These are phyloP conservation scores for Paecilomyces dactylethromorphus DNA, from an alignment of 2,329 filamentous ascomycete species.

Conservation along the genomic window DNA sequence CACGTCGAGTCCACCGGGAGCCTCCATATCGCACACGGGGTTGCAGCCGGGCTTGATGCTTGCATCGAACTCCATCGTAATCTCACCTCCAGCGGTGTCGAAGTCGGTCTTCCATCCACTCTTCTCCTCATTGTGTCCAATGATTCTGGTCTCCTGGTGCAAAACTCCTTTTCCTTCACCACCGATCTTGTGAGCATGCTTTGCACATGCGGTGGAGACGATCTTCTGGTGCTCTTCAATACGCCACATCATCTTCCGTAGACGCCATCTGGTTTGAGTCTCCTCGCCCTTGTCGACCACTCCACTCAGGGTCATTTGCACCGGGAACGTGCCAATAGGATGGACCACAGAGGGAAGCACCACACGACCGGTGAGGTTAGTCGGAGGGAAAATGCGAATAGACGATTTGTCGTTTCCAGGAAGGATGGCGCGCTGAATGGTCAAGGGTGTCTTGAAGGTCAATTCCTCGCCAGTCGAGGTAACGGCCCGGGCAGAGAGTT, in stretches of 20 bases:
- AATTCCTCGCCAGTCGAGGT: constrained; percentile 55
- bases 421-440: constrained; percentile 72
- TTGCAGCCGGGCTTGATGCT: constrained; percentile 55
- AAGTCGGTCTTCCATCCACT: constrained; percentile 85
- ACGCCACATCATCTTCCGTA: constrained; percentile 88
- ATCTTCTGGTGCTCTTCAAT: constrained; percentile 82
- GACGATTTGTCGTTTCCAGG: constrained; percentile 79
- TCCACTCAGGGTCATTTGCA: constrained; percentile 79
- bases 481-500: constrained; percentile 62
- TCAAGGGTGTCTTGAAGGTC: constrained; percentile 60
- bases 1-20: constrained; percentile 67
- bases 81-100: constrained; percentile 59
- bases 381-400: constrained; percentile 91
- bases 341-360: constrained; percentile 78
- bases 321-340: constrained; percentile 73
- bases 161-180: constrained; percentile 63
- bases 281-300: constrained; percentile 65
- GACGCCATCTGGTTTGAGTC: constrained; percentile 73
- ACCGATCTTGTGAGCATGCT: constrained; percentile 62
- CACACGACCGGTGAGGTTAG: constrained; percentile 81
- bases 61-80: constrained; percentile 74
- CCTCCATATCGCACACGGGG: constrained; percentile 71
- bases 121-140: constrained; percentile 77
- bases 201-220: constrained; percentile 70
- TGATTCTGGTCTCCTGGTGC: constrained; percentile 67